Evolutionary conservation across 2,329 filamentous ascomycete species (phyloP), one percentile per base, ranked within the genome.

Genomic region (Colletotrichum chrysophilum): DNA sequence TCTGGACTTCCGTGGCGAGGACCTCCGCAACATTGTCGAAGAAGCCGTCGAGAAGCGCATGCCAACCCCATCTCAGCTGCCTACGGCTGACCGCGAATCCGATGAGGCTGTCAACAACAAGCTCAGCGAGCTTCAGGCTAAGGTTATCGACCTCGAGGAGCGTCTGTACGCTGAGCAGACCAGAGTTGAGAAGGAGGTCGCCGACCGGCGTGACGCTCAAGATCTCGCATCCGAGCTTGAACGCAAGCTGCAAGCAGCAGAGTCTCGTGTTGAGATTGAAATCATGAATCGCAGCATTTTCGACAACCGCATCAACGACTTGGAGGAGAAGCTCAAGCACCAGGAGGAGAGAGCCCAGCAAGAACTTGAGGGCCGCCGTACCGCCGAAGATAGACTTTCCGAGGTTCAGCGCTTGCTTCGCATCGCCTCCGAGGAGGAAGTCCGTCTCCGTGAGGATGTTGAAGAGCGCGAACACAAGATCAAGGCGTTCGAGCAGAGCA

Each of bases 331-430:
- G 81, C 87, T 95, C 61, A 89, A 90, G 75, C 85, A 90, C 12
- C 91, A 93, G 43, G 92, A 95, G 78, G 88, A 89, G 43, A 89
- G 90, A 71, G 90, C 89, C 2, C 93, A 95, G 77, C 85, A 91
- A 68, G 93, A 96, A 79, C 85, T 93, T 75, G 87, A 89, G 60
- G 85, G 86, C 64, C 91, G 94, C 74, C 90, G 93, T 70, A 88
- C 91, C 38, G 93, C 93, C 2, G 94, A 96, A 82, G 94, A 96
- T 80, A 91, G 91, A 76, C 86, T 95, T 16, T 90, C 93, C 7
- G 94, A 96, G 81, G 89, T 93, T n/a, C 93, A 96, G 83, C 89
- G 92, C 70, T 89, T 93, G 26, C 88, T 95, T 30, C 90, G 91
- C 74, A 89, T 92, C 77, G 91, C 93, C 7, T 91, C 93, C n/a